A percentile compares a stretch with the other conserved stretches of the same genome.
Evolutionary conservation across 495 filamentous ascomycete genomes (phyloP).

Genomic region (Hypoxylon perforatum): DNA sequence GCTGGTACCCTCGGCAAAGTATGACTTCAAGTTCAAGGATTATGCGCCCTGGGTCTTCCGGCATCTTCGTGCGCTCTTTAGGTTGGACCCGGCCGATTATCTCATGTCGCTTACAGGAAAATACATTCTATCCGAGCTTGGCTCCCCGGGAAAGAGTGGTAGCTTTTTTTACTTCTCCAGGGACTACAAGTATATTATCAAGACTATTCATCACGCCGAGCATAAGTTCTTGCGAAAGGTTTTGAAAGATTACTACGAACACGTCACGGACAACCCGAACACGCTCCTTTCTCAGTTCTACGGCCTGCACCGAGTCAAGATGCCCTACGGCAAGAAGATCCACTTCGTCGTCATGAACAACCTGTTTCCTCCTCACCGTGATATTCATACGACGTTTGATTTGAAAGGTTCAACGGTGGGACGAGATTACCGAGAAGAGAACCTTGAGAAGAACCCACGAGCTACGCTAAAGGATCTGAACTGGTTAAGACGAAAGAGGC

Average conservation of each 20-base stretch:
- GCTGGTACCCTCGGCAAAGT: slow-evolving; percentile 96
- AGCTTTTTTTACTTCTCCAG: slow-evolving; percentile 99
- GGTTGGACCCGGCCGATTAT: slow-evolving; percentile 95
- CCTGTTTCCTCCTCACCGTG: slow-evolving; percentile 94
- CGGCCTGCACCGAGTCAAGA: slow-evolving; percentile 96
- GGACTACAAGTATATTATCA: slow-evolving; percentile 99
- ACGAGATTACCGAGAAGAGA: slow-evolving; percentile 87
- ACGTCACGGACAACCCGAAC: slow-evolving; percentile 93
- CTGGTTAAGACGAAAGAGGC: slow-evolving; percentile 86
- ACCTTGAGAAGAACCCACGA: slow-evolving; percentile 86
- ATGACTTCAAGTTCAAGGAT: slow-evolving; percentile 99
- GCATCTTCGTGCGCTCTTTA: slow-evolving; percentile 87
- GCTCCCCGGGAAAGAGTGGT: slow-evolving; percentile 96
- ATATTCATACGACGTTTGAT: slow-evolving; percentile 97
- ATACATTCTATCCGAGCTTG: slow-evolving; percentile 97
- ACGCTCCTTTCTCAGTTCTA: slow-evolving; percentile 98
- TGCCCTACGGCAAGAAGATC: slow-evolving; percentile 97
- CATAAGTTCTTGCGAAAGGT: slow-evolving; percentile 95
- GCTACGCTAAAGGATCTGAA: slow-evolving; percentile 97
- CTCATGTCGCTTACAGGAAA: slow-evolving; percentile 98
- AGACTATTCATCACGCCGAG: slow-evolving; percentile 97
- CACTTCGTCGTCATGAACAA: slow-evolving; percentile 99
- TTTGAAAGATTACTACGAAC: slow-evolving; percentile 91
- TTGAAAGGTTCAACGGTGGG: slow-evolving; percentile 97
- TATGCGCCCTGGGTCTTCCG: slow-evolving; percentile 99